Percentiles rank a stretch among this genome's conserved stretches.
Conservation (phyloP, 139 green algal species). For the Tetraselmis striata region DNA sequence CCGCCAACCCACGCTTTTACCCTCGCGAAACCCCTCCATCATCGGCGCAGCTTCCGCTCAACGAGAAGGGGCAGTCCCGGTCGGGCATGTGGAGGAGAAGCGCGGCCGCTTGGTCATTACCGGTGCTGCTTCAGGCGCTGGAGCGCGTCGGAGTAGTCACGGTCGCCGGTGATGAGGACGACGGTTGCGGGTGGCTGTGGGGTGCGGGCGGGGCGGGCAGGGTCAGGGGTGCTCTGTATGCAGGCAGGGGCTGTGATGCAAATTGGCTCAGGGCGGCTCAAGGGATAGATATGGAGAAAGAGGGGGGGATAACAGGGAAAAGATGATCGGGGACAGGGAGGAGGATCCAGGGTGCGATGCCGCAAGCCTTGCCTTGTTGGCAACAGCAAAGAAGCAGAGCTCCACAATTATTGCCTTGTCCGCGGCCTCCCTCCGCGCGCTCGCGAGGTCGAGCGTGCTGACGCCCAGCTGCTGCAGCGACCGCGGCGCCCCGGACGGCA, state of each 20-base stretch:
- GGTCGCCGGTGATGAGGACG: neutral
- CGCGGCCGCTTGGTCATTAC: too few species aligned
- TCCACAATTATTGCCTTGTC: neutral
- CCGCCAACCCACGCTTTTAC: too few species aligned
- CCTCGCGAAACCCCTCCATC: too few species aligned
- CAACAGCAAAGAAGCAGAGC: neutral
- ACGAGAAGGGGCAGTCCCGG: too few species aligned
- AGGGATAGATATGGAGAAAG: too few species aligned
- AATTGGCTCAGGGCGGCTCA: too few species aligned
- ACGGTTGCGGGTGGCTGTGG: neutral
- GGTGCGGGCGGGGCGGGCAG: too few species aligned
- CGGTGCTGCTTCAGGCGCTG: neutral
- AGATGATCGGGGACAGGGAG: neutral
- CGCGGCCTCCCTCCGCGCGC: neutral
- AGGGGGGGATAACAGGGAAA: neutral
- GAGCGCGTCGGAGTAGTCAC: neutral
- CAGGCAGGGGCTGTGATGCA: too few species aligned
- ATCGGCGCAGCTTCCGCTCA: too few species aligned
- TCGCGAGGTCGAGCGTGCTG: neutral
- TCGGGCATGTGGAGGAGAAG: too few species aligned
- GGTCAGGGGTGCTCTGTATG: too few species aligned
- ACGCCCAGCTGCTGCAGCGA: neutral
- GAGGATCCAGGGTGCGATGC: neutral
- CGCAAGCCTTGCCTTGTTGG: neutral
- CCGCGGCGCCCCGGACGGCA: neutral